These are phyloP conservation scores for Xylariaceae sp. DNA, from an alignment of 2,329 filamentous ascomycete species.

Conservation along the genomic window DNA sequence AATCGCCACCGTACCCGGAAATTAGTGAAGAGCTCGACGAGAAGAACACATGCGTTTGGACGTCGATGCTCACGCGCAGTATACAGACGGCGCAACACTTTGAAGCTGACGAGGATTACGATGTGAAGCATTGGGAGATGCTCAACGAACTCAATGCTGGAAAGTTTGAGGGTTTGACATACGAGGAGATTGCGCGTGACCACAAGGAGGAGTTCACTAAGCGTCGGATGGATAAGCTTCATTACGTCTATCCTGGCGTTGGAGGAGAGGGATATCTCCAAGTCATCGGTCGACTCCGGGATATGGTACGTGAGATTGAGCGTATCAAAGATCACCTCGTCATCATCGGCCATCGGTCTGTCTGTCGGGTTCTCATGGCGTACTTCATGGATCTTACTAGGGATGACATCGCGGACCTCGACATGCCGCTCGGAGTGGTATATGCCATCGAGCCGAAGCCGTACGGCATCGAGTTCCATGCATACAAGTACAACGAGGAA, in stretches of 20 bases:
- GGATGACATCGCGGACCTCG: slow-evolving; percentile 88
- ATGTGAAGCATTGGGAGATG: slow-evolving; percentile 97
- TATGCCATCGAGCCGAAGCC: slow-evolving; percentile 97
- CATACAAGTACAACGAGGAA: slow-evolving; percentile 80
- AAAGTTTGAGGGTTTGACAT: slow-evolving; percentile 90
- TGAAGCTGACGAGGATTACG: slow-evolving; percentile 85
- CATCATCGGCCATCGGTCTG: slow-evolving; percentile 86
- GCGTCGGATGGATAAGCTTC: slow-evolving; percentile 79
- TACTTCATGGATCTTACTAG: slow-evolving; percentile 93
- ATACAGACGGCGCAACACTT: slow-evolving; percentile 86
- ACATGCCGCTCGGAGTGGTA: slow-evolving; percentile 87
- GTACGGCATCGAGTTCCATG: slow-evolving; percentile 95
- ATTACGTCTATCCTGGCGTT: slow-evolving; percentile 93
- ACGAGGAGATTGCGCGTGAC: slow-evolving; percentile 76
- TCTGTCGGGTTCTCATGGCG: slow-evolving; percentile 86
- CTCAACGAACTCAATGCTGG: slow-evolving; percentile 94
- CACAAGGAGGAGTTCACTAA: slow-evolving; percentile 76
- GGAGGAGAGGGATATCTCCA: slow-evolving; percentile 96
- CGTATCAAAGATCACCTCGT: slow-evolving; percentile 94
- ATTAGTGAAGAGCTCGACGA: slow-evolving; percentile 63
- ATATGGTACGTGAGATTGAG: slow-evolving; percentile 95
- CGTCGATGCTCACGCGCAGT: slow-evolving; percentile 88
- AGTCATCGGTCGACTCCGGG: slow-evolving; percentile 88
- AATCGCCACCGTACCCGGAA: slow-evolving; percentile 91
- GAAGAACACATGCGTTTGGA: slow-evolving; percentile 98